phyloP scores from a whole-genome alignment of 495 filamentous ascomycete genomes.

The Penicillium salamii region DNA sequence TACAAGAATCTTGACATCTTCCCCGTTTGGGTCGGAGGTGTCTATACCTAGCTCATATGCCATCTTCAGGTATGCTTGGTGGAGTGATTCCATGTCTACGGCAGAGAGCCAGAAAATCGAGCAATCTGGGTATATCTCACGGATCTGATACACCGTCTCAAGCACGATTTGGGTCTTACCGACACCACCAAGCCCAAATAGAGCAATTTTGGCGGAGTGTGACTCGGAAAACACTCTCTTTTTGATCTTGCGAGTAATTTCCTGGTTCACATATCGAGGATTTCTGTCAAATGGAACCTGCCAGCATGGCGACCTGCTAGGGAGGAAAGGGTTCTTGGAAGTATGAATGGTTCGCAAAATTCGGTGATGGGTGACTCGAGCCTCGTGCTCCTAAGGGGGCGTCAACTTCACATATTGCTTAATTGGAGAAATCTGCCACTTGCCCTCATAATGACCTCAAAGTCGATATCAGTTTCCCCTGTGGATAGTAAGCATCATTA shows the following conservation, averaged over 20 bases:
- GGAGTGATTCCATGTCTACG: slow-evolving; percentile 34
- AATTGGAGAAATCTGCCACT: neutral
- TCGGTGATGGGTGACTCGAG: neutral
- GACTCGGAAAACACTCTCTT: neutral
- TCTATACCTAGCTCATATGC: slow-evolving; percentile 20
- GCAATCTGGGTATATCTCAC: slow-evolving; percentile 32
- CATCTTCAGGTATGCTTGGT: slow-evolving; percentile 46
- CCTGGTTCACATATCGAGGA: slow-evolving; percentile 25
- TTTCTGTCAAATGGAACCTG: slow-evolving; percentile 30
- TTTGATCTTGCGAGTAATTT: slow-evolving; percentile 14
- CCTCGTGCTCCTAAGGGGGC: slow-evolving; percentile 4
- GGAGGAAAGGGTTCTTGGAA: neutral
- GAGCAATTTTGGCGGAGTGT: slow-evolving; percentile 12
- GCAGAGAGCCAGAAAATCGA: slow-evolving; percentile 52
- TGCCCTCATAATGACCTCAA: slow-evolving; percentile 9
- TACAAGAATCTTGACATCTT: slow-evolving; percentile 20
- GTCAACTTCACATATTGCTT: no score
- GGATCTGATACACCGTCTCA: slow-evolving; percentile 40
- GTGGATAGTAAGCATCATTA: no score
- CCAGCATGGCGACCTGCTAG: slow-evolving; percentile 6
- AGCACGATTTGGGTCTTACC: slow-evolving; percentile 54
- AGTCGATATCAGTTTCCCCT: slow-evolving; percentile 9
- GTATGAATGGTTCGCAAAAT: neutral
- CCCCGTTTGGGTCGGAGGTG: neutral
- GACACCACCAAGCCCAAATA: slow-evolving; percentile 46